Percentiles rank a stretch among this genome's conserved stretches.
phyloP scores from a whole-genome alignment of 2,329 filamentous ascomycete species.

The Lachnum nothofagi region DNA sequence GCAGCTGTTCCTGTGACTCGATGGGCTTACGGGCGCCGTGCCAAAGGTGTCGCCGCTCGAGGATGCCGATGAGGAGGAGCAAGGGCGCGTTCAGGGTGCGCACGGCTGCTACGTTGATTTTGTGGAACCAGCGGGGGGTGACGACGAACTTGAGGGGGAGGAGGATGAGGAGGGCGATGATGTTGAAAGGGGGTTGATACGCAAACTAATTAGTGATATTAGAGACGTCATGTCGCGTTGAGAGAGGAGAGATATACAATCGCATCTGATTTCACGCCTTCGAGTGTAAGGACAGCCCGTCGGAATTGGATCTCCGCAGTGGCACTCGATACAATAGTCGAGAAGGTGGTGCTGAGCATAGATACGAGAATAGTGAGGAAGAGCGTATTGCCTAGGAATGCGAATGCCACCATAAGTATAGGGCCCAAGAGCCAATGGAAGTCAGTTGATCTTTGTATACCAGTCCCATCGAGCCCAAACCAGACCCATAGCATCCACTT shows the following conservation, averaged over 20 bases:
- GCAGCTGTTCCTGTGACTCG: conserved; percentile 21
- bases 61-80: conserved; percentile 63
- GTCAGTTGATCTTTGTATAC: conserved; percentile 53
- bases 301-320: conserved; percentile 81
- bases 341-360: conserved; percentile 80
- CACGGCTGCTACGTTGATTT: conserved; percentile 75
- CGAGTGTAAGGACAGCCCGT: conserved; percentile 73
- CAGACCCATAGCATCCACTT: conserved; percentile 95
- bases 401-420: conserved; percentile 74
- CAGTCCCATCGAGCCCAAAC: conserved; percentile 70
- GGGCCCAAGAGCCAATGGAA: conserved; percentile 79
- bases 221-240: neutral
- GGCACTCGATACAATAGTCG: conserved; percentile 69
- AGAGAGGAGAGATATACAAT: conserved; percentile 36
- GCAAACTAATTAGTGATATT: conserved; percentile 18
- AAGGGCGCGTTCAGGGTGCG: conserved; percentile 71
- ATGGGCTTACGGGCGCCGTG: conserved; percentile 20
- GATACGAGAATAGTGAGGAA: conserved; percentile 87
- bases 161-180: conserved; percentile 68
- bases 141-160: conserved; percentile 74
- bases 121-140: conserved; percentile 82
- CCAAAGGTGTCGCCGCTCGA: conserved; percentile 69
- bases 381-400: conserved; percentile 79
- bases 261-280: conserved; percentile 79
- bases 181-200: conserved; percentile 71